Conservation (phyloP, 2,329 filamentous ascomycete species). For the Zelopaecilomyces penicillatus region DNA sequence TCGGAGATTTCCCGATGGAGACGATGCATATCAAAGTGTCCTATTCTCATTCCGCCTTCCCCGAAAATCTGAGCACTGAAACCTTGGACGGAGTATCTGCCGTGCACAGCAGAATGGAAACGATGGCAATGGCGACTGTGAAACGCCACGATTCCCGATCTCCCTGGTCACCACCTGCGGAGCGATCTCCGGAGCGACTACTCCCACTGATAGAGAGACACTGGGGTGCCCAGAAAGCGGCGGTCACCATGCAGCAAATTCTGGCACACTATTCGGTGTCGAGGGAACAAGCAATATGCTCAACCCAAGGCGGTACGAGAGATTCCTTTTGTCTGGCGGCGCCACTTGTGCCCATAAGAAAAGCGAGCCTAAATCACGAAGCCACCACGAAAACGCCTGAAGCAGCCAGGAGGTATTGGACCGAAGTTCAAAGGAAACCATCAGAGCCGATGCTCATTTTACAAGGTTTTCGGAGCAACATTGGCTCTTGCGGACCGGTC, state of each 20-base stretch:
- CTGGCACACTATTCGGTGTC: slow-evolving; percentile 1
- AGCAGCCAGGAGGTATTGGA: neutral
- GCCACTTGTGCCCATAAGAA: neutral
- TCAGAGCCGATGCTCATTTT: neutral
- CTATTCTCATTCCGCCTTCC: slow-evolving; percentile 51
- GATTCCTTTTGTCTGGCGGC: neutral
- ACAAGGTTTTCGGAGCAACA: neutral
- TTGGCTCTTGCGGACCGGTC: neutral
- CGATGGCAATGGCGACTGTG: slow-evolving; percentile 42
- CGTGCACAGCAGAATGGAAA: slow-evolving; percentile 43
- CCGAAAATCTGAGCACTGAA: slow-evolving; percentile 20
- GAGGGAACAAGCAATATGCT: neutral
- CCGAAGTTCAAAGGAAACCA: neutral
- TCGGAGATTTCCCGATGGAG: slow-evolving; percentile 39
- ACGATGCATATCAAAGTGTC: slow-evolving; percentile 45
- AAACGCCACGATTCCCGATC: slow-evolving; percentile 40
- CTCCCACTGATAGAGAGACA: slow-evolving; percentile 38
- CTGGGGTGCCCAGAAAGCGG: slow-evolving; percentile 39
- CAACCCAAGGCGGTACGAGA: neutral
- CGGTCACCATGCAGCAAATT: slow-evolving; percentile 31
- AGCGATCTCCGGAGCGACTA: slow-evolving; percentile 29
- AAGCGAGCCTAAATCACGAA: neutral
- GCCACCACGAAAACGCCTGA: neutral
- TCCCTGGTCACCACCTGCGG: slow-evolving; percentile 40
- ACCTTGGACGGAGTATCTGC: slow-evolving; percentile 25